Base-by-base conservation (phyloP, 805 yeast genomes). In the Ogataea zsoltii region DNA sequence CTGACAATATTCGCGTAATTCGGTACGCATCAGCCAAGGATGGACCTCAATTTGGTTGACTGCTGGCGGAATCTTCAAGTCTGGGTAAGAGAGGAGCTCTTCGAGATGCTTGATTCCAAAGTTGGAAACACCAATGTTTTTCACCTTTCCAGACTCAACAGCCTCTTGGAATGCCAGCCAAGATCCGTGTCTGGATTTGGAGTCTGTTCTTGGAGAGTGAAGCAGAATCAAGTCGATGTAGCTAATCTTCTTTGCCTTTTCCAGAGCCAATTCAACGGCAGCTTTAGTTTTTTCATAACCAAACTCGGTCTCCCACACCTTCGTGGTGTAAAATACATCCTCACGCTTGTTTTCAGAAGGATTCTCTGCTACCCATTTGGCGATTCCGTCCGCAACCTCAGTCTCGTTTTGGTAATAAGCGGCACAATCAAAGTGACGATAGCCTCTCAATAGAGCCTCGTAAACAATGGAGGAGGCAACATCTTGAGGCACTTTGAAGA, bases 391-490 rank as follows among this genome's bases (percentile, higher is more conserved):
- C 15, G 80, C 81, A 4, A 79, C 79, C 51, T 81, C 85, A 13
- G 52, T 52, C 60, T 85, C 88, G 65, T 87, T 87, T 10, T 69
- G 67, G 67, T 88, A 88, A n/a, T 64, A 63, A 9, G 74, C 80
- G 6, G 96, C 96, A 15, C 83, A 70, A 59, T 88, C 94, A 47
- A 87, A 68, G 57, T 83, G 92, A 53, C 94, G 75, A 62, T 84
- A 87, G 0, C 94, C 94, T 19, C 66, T 69, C 31, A 71, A 65
- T 49, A 86, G 70, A 1, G 92, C 92, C 30, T 71, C 61, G 55
- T 76, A 72, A 0, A 82, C 83, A 21, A 80, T 60, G 0, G 69
- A 65, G 2, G 63, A 48, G 1, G 83, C 70, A 9, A 67, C 66
- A 0, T 55, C 55, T 1, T 59, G 49, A 2, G 79, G 70, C 6